These are phyloP conservation scores for Trametes villosa DNA, from an alignment of 768 basidiomycete species.

Conservation along the genomic window DNA sequence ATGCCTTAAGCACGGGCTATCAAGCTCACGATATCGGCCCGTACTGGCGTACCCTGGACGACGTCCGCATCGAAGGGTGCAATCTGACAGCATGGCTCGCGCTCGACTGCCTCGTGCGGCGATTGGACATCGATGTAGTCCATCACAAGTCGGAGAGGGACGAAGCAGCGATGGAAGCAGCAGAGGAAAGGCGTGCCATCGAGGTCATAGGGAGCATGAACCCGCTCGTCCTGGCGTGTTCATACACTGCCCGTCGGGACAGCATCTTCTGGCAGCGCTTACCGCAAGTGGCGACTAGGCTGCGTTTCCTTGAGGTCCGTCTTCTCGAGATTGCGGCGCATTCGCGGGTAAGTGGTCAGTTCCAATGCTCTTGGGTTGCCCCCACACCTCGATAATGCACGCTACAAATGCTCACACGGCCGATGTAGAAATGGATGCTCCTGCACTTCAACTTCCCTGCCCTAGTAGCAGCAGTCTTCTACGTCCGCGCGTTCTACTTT, in stretches of 20 bases:
- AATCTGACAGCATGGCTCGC: slow-evolving; percentile 9
- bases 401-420: too few species aligned
- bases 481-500: slow-evolving; percentile 10
- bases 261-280: slow-evolving; percentile 14
- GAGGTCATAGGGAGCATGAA: background rate
- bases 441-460: too few species aligned
- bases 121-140: slow-evolving; percentile 11
- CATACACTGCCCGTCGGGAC: slow-evolving; percentile 5
- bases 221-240: slow-evolving; percentile 11
- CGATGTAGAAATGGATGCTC: too few species aligned
- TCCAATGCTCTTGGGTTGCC: background rate
- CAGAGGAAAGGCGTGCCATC: background rate
- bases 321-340: slow-evolving; percentile 3
- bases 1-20: too few species aligned
- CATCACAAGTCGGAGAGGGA: too few species aligned
- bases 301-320: slow-evolving; percentile 15
- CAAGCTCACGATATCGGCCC: background rate
- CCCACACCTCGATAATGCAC: too few species aligned
- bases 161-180: too few species aligned
- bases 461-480: slow-evolving; percentile 4
- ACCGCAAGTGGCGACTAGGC: background rate
- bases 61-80: slow-evolving; percentile 9
- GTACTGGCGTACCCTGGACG: slow-evolving; percentile 9
- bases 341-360: background rate
- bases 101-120: slow-evolving; percentile 10